Percentiles rank a stretch among this genome's conserved stretches.
Conservation (phyloP, 192 early-diverging fungal genomes). For the Umbelopsis sp. region DNA sequence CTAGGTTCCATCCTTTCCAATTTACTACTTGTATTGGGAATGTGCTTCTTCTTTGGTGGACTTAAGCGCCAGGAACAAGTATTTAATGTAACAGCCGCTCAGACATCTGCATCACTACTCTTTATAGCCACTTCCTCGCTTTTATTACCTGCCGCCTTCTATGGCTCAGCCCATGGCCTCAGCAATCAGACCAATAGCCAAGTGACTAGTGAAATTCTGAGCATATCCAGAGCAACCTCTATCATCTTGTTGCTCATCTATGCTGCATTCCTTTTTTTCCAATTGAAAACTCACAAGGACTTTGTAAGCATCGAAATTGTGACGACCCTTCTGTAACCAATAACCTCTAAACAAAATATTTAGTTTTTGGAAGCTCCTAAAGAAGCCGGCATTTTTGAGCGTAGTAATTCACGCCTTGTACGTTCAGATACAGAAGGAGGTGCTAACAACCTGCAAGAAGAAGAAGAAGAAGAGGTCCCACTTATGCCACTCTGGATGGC, state of each 20-base stretch:
- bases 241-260: constrained; percentile 73
- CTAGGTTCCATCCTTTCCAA: constrained; percentile 91
- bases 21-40: constrained; percentile 82
- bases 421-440: constrained; percentile 16
- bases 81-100: constrained; percentile 70
- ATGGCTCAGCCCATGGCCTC: constrained; percentile 20
- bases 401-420: constrained; percentile 9
- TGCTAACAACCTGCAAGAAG: constrained; percentile 29
- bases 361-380: constrained; percentile 19
- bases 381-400: neutral
- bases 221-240: constrained; percentile 66
- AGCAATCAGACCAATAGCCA: constrained; percentile 41
- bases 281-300: constrained; percentile 79
- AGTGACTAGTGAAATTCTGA: constrained; percentile 52
- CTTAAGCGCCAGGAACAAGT: constrained; percentile 71
- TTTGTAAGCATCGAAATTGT: constrained; percentile 41
- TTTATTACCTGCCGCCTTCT: constrained; percentile 73
- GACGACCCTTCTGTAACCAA: neutral
- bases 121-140: constrained; percentile 68
- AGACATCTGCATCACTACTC: constrained; percentile 72
- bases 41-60: constrained; percentile 87
- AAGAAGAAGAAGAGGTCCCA: constrained; percentile 66
- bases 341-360: neutral
- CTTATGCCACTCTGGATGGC: constrained; percentile 50
- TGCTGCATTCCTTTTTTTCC: constrained; percentile 64